Conservation (phyloP, 257 asterid species). For the Plantago ovata region DNA sequence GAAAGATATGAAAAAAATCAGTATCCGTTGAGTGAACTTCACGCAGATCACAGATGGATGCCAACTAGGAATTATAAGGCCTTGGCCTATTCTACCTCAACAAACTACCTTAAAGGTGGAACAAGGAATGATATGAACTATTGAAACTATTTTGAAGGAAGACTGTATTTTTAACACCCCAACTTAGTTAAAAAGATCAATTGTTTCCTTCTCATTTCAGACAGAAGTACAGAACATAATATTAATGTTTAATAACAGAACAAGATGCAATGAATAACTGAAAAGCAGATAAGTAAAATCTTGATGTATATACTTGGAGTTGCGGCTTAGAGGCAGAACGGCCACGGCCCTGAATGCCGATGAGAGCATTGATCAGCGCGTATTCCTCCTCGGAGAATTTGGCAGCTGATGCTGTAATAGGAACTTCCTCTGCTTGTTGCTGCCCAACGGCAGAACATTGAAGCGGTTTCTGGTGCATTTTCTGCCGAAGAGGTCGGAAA, state of each 20-base stretch:
- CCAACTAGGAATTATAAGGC: no score
- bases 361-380: constrained; percentile 59
- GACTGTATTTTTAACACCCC: no score
- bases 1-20: no score
- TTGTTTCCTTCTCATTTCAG: no score
- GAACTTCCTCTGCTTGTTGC: constrained; percentile 28
- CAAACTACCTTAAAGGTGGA: no score
- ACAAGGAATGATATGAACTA: no score
- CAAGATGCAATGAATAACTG: neutral
- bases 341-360: constrained; percentile 92
- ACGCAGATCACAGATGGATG: no score
- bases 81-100: no score
- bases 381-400: constrained; percentile 51
- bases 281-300: neutral
- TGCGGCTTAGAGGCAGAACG: constrained; percentile 67
- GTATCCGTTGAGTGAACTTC: no score
- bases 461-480: constrained; percentile 19
- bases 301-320: constrained; percentile 49
- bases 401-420: constrained; percentile 17
- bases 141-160: no score
- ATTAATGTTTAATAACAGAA: neutral
- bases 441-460: constrained; percentile 35
- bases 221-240: no score
- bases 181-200: no score
- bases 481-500: constrained; percentile 12